Evolutionary conservation across 208 protist genomes (phyloP).

Genomic region (Strigomonas culicis): DNA sequence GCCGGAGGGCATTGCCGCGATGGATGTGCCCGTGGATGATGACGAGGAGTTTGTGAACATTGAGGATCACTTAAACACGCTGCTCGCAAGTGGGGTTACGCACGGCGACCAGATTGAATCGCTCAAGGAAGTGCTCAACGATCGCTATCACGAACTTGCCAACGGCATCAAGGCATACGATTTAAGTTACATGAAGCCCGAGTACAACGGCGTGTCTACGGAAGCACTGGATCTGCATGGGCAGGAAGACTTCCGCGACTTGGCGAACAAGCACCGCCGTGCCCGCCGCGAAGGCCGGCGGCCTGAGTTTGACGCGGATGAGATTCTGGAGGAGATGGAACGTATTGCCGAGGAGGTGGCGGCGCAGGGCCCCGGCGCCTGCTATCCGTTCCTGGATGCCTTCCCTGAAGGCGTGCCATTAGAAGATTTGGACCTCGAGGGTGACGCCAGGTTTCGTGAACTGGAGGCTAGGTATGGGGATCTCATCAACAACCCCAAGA

Average conservation of each 20-base stretch:
- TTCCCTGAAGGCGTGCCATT: conserved; percentile 83
- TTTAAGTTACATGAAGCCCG: conserved; percentile 36
- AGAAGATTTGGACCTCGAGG: conserved; percentile 71
- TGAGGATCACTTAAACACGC: conserved; percentile 52
- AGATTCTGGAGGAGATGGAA: conserved; percentile 76
- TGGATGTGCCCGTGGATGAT: conserved; percentile 42
- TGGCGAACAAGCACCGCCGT: conserved; percentile 38
- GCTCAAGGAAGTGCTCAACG: conserved; percentile 67
- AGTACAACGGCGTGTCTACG: conserved; percentile 61
- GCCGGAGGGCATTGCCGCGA: conserved; percentile 64
- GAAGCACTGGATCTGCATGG: conserved; percentile 65
- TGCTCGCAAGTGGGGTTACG: conserved; percentile 40
- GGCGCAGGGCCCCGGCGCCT: conserved; percentile 60
- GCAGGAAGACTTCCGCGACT: conserved; percentile 51
- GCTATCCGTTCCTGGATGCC: conserved; percentile 70
- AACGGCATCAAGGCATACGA: conserved; percentile 58
- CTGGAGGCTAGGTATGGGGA: conserved; percentile 74
- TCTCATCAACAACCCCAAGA: conserved; percentile 48
- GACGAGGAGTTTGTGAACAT: conserved; percentile 50
- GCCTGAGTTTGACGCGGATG: conserved; percentile 38
- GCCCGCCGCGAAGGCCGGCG: conserved; percentile 25
- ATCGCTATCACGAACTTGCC: conserved; percentile 43
- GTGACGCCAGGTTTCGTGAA: conserved; percentile 55
- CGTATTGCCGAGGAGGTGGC: conserved; percentile 64
- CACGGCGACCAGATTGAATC: conserved; percentile 32